phyloP scores from a whole-genome alignment of 1,284 basidiomycete genomes.

The Moesziomyces sp. region DNA sequence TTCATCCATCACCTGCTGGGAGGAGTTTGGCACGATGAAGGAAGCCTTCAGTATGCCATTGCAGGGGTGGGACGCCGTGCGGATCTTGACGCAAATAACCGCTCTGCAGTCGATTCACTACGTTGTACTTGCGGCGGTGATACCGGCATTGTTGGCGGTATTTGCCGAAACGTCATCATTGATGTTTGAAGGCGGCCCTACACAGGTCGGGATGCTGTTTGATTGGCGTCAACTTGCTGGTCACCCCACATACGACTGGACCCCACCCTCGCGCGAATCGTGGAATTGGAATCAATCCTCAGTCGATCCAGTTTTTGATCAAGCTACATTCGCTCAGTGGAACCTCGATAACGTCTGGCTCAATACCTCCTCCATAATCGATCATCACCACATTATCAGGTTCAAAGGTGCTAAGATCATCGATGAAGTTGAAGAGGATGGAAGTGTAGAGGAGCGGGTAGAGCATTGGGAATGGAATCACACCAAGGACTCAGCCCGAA shows the following conservation, averaged over 20 bases:
- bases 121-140: constrained; percentile 81
- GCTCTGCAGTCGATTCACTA: constrained; percentile 93
- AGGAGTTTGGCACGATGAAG: constrained; percentile 24
- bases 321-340: constrained; percentile 1
- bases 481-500: constrained; percentile 17
- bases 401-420: neutral
- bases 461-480: constrained; percentile 71
- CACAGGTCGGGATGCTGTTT: constrained; percentile 90
- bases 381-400: neutral
- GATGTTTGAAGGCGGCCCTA: constrained; percentile 83
- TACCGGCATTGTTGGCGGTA: constrained; percentile 80
- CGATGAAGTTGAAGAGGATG: neutral
- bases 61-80: constrained; percentile 40
- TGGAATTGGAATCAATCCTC: too few relatives aligned
- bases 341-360: constrained; percentile 64
- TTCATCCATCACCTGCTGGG: neutral
- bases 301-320: too few relatives aligned
- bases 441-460: constrained; percentile 72
- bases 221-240: constrained; percentile 93
- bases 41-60: constrained; percentile 43
- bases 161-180: constrained; percentile 81
- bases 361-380: constrained; percentile 11
- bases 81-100: constrained; percentile 76
- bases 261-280: neutral
- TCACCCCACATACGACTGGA: constrained; percentile 29